Evolutionary conservation across 192 early-diverging fungal species (phyloP).

Genomic region (Mortierella antarctica): DNA sequence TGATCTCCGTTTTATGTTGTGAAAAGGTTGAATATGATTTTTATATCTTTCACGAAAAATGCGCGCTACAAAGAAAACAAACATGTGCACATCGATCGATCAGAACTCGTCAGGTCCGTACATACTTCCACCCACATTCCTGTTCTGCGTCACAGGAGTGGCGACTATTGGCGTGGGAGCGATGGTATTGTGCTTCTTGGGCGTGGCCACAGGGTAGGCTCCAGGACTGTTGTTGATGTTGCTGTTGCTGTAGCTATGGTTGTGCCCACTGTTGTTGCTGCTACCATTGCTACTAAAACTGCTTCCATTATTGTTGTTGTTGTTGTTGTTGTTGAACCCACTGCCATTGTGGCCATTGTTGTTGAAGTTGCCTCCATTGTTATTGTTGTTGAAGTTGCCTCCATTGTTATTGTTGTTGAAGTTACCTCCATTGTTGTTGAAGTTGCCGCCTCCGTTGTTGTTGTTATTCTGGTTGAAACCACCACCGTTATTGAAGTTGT

Average conservation of each 20-base stretch:
- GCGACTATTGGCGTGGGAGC: constrained; percentile 26
- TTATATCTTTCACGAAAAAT: too few relatives aligned
- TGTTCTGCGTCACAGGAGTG: constrained; percentile 3
- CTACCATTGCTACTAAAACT: background rate
- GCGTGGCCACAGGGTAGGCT: background rate
- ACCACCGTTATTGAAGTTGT: constrained; percentile 12
- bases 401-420: constrained; percentile 10
- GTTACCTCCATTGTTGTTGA: constrained; percentile 7
- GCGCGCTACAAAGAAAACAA: too few relatives aligned
- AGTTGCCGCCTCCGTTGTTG: background rate
- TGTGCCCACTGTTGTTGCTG: background rate
- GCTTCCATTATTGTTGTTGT: constrained; percentile 5
- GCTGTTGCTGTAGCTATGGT: background rate
- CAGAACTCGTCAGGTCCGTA: constrained; percentile 34
- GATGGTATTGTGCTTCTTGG: constrained; percentile 33
- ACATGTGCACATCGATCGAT: background rate
- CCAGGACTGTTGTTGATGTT: constrained; percentile 9
- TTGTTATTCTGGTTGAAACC: background rate
- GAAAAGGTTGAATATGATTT: background rate
- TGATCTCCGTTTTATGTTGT: background rate
- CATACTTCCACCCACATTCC: constrained; percentile 18
- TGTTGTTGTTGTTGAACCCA: background rate
- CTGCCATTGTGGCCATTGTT: constrained; percentile 3
- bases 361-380: constrained; percentile 4
- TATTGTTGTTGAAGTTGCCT: constrained; percentile 13